Conservation (phyloP, 176 grass and related monocot species). For the Carex parvula region DNA sequence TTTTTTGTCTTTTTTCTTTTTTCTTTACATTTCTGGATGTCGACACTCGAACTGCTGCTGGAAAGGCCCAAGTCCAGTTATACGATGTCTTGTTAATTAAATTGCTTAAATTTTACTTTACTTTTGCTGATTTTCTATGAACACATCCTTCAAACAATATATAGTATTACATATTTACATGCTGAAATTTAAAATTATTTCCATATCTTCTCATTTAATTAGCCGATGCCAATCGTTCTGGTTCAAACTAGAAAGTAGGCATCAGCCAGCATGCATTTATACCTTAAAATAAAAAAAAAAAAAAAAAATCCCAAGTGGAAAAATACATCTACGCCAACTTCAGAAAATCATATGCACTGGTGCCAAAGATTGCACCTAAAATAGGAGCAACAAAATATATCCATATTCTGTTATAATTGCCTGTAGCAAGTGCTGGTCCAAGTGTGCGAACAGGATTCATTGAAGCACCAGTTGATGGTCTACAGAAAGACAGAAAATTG, state of each 20-base stretch:
- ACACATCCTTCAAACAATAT: not conserved
- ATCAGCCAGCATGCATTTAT: not conserved
- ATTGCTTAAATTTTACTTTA: not conserved
- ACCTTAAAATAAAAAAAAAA: not conserved
- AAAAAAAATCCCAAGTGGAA: not conserved
- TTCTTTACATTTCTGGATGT: not conserved
- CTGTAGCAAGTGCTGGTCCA: conserved; percentile 41
- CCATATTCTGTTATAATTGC: conserved; percentile 47
- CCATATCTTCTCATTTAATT: not conserved
- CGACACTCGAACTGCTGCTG: not conserved
- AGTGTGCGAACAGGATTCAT: conserved; percentile 62
- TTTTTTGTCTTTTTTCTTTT: not conserved
- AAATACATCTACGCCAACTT: conserved; percentile 19
- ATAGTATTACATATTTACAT: not conserved
- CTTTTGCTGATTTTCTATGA: not conserved
- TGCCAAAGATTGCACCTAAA: conserved; percentile 34
- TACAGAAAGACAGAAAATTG: not conserved
- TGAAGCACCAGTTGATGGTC: conserved; percentile 40
- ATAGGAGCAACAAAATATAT: conserved; percentile 48
- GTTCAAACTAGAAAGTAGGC: not conserved
- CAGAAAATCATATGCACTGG: conserved; percentile 36
- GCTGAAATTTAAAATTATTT: not conserved
- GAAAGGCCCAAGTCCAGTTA: not conserved
- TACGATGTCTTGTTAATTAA: not conserved
- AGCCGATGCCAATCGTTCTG: not conserved